These are phyloP conservation scores for Neurospora sp. DNA, from an alignment of 495 filamentous ascomycete species.

Conservation along the genomic window DNA sequence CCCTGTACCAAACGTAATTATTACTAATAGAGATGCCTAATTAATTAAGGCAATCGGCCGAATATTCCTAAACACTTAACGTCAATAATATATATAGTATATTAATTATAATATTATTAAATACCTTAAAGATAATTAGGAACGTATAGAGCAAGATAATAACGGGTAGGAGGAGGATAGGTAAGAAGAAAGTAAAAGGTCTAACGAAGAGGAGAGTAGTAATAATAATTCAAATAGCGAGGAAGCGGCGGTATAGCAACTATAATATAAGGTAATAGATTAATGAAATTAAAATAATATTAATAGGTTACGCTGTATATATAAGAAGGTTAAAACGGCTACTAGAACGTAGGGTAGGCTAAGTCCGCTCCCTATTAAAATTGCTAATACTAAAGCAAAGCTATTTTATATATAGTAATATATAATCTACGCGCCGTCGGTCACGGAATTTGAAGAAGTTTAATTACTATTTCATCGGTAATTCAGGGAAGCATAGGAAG, in stretches of 20 bases:
- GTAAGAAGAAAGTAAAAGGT: not conserved
- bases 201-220: not conserved
- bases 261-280: not conserved
- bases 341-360: not conserved
- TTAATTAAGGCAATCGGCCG: not conserved
- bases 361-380: not conserved
- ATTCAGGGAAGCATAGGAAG: not conserved
- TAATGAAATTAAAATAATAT: not conserved
- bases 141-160: not conserved
- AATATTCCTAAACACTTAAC: not conserved
- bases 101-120: not conserved
- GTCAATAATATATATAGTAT: not conserved
- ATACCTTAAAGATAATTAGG: not conserved
- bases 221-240: not conserved
- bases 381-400: not conserved
- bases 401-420: not conserved
- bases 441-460: not conserved
- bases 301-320: not conserved
- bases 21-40: not conserved
- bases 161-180: not conserved
- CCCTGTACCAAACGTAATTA: not conserved
- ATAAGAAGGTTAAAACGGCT: not conserved
- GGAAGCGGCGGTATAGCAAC: not conserved
- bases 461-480: not conserved
- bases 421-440: not conserved